Evolutionary conservation across 208 protist genomes (phyloP), one percentile per base, ranked within the genome.

Genomic region (Angomonas ambiguus): DNA sequence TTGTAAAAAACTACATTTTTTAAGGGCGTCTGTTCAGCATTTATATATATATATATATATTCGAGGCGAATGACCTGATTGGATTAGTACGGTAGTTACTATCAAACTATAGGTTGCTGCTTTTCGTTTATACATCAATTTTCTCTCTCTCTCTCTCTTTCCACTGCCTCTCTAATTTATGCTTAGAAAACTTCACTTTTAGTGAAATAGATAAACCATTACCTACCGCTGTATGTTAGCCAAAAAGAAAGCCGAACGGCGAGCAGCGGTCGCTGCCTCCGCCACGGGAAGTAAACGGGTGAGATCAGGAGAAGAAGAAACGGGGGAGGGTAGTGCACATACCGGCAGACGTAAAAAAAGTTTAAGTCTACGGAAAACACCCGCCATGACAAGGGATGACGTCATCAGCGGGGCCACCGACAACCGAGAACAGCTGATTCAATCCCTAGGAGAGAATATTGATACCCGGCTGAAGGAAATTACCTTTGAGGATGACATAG

Each of bases 381-480:
- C 45, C 16, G 33, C 58, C 11, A 55, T 80, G 42, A 73, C 62
- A 13, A 55, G 63, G 4, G 65, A 65, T 3, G 76, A 79, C 59
- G 78, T 59, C 11, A 1, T 75, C 62, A 45, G 69, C 45, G 65
- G 67, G 28, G 63, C 74, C 11, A 41, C 67, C 20, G 76, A 67
- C 28, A 65, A 61, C 38, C 60, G 64, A 8, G 77, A 69, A 5
- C 73, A 82, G 31, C 56, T 87, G 20, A 78, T 95, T 10, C 74
- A 80, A 1, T 61, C 65, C 6, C 78, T 95, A 66, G 90, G 90
- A 27, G 90, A 93, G 48, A 57, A 95, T 70, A 79, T 95, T 30
- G 85, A 95, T 76, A 93, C 90, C 1, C 90, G 87, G 11, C 67
- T 93, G 41, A 80, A 87, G 48, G 83, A 91, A 10, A 67, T 91